Evolutionary conservation across 1,284 basidiomycete genomes (phyloP).

Genomic region (Leccinum laetum): DNA sequence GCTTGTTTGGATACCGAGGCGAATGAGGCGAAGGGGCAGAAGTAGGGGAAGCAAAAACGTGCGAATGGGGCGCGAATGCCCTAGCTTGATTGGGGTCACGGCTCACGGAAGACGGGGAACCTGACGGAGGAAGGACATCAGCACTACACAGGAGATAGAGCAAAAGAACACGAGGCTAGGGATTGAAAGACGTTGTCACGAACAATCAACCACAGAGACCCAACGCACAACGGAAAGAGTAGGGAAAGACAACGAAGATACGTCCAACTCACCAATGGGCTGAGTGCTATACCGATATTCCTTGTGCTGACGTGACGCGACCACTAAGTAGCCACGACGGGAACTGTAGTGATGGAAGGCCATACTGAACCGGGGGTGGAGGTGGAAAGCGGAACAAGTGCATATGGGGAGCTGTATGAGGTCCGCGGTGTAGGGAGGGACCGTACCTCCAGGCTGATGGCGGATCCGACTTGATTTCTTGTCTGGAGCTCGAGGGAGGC

Average conservation of each 20-base stretch:
- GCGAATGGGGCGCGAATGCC: slow-evolving; percentile 6
- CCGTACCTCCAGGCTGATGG: slow-evolving; percentile 13
- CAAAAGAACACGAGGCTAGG: neutral
- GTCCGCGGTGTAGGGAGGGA: neutral
- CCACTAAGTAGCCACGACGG: slow-evolving; percentile 21
- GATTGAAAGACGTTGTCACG: slow-evolving; percentile 3
- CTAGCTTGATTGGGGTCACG: slow-evolving; percentile 14
- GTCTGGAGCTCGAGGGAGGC: too few species aligned
- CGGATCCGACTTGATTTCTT: slow-evolving; percentile 10
- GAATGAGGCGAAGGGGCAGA: neutral
- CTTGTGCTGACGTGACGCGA: slow-evolving; percentile 7
- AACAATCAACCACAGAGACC: neutral
- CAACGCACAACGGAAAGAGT: neutral
- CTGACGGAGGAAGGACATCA: slow-evolving; percentile 15
- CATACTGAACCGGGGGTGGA: slow-evolving; percentile 15
- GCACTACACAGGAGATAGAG: slow-evolving; percentile 7
- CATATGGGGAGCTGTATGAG: slow-evolving; percentile 2
- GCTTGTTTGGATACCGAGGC: neutral
- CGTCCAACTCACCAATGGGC: slow-evolving; percentile 10
- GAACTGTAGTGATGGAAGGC: slow-evolving; percentile 6
- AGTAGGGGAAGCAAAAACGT: too few species aligned
- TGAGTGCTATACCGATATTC: slow-evolving; percentile 24
- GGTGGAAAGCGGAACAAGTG: slow-evolving; percentile 16
- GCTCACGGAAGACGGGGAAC: slow-evolving; percentile 15
- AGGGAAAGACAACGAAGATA: slow-evolving; percentile 6